Conservation (phyloP, 495 filamentous ascomycete genomes). For the Neurospora sp. region DNA sequence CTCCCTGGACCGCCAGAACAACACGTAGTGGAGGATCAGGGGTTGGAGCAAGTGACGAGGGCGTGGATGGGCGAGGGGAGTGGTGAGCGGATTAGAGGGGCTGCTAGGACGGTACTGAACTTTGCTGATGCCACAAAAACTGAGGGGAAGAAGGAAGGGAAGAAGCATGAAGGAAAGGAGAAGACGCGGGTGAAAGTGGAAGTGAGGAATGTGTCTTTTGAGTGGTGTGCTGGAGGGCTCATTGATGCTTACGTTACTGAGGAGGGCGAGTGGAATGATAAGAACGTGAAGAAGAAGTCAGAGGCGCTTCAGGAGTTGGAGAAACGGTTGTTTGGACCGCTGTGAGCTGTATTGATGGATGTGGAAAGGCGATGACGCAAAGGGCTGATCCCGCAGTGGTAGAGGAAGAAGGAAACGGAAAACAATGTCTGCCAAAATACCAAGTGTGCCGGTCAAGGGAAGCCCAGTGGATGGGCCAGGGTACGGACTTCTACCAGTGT, state of each 20-base stretch:
- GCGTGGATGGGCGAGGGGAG: slow-evolving; percentile 32
- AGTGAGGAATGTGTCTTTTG: slow-evolving; percentile 54
- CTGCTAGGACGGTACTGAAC: slow-evolving; percentile 1
- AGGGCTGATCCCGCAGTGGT: background rate
- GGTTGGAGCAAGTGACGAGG: slow-evolving; percentile 33
- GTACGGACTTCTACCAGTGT: background rate
- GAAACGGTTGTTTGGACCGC: slow-evolving; percentile 20
- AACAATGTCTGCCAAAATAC: background rate
- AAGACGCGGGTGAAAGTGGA: slow-evolving; percentile 17
- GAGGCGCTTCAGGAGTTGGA: slow-evolving; percentile 18
- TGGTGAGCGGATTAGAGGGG: slow-evolving; percentile 10
- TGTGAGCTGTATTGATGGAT: slow-evolving; percentile 10
- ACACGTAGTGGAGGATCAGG: slow-evolving; percentile 39
- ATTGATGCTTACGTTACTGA: slow-evolving; percentile 52
- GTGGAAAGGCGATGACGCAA: background rate
- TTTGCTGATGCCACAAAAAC: background rate
- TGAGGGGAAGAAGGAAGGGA: background rate
- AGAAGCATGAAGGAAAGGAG: background rate
- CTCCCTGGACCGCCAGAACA: slow-evolving; percentile 23
- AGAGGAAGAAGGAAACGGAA: background rate
- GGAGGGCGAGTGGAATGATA: slow-evolving; percentile 23
- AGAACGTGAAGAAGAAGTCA: slow-evolving; percentile 22
- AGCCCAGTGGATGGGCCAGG: background rate
- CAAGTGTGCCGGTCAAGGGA: background rate
- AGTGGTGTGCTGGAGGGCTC: slow-evolving; percentile 47